These are phyloP conservation scores for Falciphora oryzae DNA, from an alignment of 2,329 filamentous ascomycete species.

Conservation along the genomic window DNA sequence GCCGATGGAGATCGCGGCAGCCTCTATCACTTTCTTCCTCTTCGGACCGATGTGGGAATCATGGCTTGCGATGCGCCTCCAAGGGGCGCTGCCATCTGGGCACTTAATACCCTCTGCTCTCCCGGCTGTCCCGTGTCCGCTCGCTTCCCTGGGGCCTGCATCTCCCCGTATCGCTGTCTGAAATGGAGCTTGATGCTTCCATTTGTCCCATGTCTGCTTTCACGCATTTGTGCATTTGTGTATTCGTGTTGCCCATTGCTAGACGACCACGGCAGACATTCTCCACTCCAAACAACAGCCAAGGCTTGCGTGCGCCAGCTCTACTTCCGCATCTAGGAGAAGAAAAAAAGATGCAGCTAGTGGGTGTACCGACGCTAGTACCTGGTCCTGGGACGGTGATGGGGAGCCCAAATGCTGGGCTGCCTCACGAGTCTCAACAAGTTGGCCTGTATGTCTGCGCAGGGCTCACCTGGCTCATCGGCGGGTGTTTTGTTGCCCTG, in stretches of 20 bases:
- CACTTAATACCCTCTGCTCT: background rate
- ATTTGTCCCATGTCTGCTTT: background rate
- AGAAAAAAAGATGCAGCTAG: background rate
- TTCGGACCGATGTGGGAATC: background rate
- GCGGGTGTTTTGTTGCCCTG: conserved; percentile 27
- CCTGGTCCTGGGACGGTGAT: background rate
- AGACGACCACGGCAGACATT: background rate
- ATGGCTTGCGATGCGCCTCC: background rate
- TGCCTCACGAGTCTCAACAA: conserved; percentile 16
- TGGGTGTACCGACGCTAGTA: background rate
- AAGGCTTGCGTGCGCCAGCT: too few species aligned
- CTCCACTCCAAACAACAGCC: too few species aligned
- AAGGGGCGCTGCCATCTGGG: background rate
- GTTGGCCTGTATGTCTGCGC: conserved; percentile 22
- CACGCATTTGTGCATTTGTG: too few species aligned
- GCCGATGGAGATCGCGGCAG: background rate
- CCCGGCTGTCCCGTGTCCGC: background rate
- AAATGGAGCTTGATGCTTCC: background rate
- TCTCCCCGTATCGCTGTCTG: too few species aligned
- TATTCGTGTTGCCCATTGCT: background rate
- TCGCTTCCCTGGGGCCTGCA: background rate
- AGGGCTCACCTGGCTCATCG: conserved; percentile 23
- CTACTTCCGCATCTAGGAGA: background rate
- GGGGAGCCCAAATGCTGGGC: background rate
- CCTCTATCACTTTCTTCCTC: background rate